Conservation (phyloP, 371 early-diverging fungal species). For the Dipsacomyces acuminosporus region DNA sequence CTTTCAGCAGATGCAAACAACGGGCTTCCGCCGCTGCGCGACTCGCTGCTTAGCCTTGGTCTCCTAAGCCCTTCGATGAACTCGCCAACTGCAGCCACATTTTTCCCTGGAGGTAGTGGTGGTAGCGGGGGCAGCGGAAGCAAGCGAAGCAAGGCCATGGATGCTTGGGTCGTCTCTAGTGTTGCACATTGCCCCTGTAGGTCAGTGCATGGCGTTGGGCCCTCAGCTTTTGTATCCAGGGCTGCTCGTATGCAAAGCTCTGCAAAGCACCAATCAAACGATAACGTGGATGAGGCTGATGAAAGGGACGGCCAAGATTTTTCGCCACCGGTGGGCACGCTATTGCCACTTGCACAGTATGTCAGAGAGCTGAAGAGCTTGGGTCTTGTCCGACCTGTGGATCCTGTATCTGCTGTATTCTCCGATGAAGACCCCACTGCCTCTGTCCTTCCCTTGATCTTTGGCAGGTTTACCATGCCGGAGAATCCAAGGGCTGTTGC, state of each 20-base stretch:
- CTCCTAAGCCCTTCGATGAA: conserved; percentile 10
- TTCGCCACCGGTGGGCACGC: conserved; percentile 20
- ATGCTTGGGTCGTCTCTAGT: conserved; percentile 32
- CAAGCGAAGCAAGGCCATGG: conserved; percentile 13
- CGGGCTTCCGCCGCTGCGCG: conserved; percentile 19
- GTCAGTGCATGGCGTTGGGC: conserved; percentile 31
- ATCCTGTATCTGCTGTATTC: conserved; percentile 18
- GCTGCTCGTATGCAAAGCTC: not conserved
- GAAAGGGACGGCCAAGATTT: too few species aligned
- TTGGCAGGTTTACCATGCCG: conserved; percentile 36
- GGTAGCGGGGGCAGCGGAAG: not conserved
- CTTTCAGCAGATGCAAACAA: not conserved
- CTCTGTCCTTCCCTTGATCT: conserved; percentile 31
- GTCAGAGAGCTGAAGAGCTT: conserved; percentile 18
- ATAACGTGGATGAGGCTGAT: not conserved
- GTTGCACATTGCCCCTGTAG: conserved; percentile 44
- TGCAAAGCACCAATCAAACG: not conserved
- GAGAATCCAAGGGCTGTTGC: conserved; percentile 26
- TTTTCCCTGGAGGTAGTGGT: not conserved
- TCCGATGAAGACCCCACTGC: conserved; percentile 24
- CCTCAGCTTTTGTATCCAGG: conserved; percentile 38
- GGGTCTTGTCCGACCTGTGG: conserved; percentile 34
- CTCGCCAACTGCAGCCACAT: not conserved
- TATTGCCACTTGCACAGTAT: conserved; percentile 31
- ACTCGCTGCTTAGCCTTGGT: conserved; percentile 17